phyloP scores from a whole-genome alignment of 441 rosid species.

The Hura crepitans region DNA sequence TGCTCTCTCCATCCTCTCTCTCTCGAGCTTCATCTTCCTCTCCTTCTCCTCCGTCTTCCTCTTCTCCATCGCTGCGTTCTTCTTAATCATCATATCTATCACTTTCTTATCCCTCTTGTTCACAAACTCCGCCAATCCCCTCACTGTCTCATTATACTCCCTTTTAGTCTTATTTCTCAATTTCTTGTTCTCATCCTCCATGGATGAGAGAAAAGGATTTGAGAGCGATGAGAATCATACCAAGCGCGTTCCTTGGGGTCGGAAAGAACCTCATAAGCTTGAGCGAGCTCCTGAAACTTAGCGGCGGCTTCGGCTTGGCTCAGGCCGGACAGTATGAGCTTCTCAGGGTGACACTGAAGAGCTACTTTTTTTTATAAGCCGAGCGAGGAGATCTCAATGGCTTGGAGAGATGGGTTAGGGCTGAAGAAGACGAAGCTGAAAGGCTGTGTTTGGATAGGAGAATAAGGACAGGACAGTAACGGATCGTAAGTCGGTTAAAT shows the following conservation, averaged over 20 bases:
- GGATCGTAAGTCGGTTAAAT: background rate
- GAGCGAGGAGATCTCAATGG: constrained; percentile 39
- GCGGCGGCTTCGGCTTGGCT: constrained; percentile 80
- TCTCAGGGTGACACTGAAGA: constrained; percentile 90
- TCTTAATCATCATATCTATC: constrained; percentile 72
- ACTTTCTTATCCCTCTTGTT: constrained; percentile 98
- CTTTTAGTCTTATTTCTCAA: constrained; percentile 70
- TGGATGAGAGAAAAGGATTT: constrained; percentile 77
- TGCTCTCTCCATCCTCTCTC: constrained; percentile 63
- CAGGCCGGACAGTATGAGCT: constrained; percentile 79
- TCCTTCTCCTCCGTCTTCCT: constrained; percentile 63
- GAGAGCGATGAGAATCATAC: constrained; percentile 95
- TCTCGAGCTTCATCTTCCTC: constrained; percentile 68
- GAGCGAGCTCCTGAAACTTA: constrained; percentile 86
- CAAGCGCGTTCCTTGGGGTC: constrained; percentile 92
- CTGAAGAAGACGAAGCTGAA: constrained; percentile 1
- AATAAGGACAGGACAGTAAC: background rate
- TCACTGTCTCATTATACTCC: constrained; percentile 71
- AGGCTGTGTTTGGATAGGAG: constrained; percentile 8
- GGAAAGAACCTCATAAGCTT: constrained; percentile 81
- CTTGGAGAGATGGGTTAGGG: constrained; percentile 6
- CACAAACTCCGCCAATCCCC: constrained; percentile 75
- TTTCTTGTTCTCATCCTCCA: constrained; percentile 97
- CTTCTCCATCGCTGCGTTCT: constrained; percentile 65
- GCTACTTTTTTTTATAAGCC: constrained; percentile 76